Evolutionary conservation across 2,329 filamentous ascomycete species (phyloP), one percentile per base, ranked within the genome.

Genomic region (Monosporascus sp.): DNA sequence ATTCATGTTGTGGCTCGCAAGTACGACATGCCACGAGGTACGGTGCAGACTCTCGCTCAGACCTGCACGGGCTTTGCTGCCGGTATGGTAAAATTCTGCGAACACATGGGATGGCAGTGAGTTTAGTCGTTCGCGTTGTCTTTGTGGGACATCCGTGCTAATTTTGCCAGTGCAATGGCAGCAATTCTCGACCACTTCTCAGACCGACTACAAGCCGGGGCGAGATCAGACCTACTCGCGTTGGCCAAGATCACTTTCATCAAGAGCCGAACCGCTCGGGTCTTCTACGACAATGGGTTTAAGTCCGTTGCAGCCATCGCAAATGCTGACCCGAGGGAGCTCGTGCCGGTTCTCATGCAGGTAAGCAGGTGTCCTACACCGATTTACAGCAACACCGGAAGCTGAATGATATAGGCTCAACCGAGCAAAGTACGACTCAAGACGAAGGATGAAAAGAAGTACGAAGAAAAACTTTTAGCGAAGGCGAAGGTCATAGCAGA

Each of bases 281-380:
- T 90, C 6, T 87, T 92, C 56, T 88, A 87, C 77, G 88, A 91
- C 53, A 90, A 87, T 66, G 88, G 88, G 1, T 87, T 87, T 63
- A 85, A 82, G 62, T 86, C 81, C 24, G 73, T 91, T 27, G 83
- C 84, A 37, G 77, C 82, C 3, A 74, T 92, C 48, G 86, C 88
- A 5, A 87, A 87, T 59, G 86, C 87, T 1, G 80, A 87, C 56
- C 79, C 84, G 0, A 78, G 78, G 55, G 87, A 89, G 57, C 73
- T 91, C 24, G 74, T 90, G 2, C 86, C 87, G 7, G 73, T 91
- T n/a, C 72, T 92, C 49, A 80, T 88, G 75, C 85, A 88, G 77
- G 84, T 84, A 63, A 60, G 73, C 22, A 20, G 22, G 19, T 24
- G 31, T 59, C 36, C 38, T 38, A 45, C 44, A 34, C 41, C 50